Evolutionary conservation across 2,329 filamentous ascomycete genomes (phyloP), one percentile per base, ranked within the genome.

Genomic region (Hymenoscyphus albidus): DNA sequence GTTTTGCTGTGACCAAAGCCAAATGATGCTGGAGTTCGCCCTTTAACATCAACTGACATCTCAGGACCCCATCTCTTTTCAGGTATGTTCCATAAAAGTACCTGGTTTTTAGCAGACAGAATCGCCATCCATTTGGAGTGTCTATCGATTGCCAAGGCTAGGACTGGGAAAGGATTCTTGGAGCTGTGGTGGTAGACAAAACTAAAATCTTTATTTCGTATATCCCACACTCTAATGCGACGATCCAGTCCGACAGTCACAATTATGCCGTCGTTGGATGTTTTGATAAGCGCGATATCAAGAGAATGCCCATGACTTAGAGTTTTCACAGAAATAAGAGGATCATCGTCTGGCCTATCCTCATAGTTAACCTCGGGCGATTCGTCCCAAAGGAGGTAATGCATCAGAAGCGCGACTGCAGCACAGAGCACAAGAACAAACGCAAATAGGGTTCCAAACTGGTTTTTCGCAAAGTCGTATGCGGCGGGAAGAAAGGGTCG

Each of bases 211-310:
- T 68, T 64, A 22, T 70, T 67, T 14, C 70, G 82, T 18, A 87
- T 74, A 71, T 88, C 80, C 88, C 88, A 91, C 1, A 91, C 79
- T 16, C 85, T 82, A 14, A 92, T 86, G 12, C 82, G 80, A 58
- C 89, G 83, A 72, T 94, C 91, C 0, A 94, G 79, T 0, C 88
- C 88, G 44, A 90, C 82, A 1, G 89, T 90, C 5, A 88, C 84
- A 27, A 93, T 77, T 61, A 88, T 81, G 0, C 89, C 89, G 61
- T 85, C 83, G 1, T 82, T 78, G 6, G 85, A 89, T 16, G 87
- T 81, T 5, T 82, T 77, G 65, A 94, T 77, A 73, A 88, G 83
- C 13, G 85, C 85, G 48, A 94, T 81, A 72, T 94, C 91, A 13
- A 94, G 80, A 6, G 79, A 77, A 72, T 94, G 91, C 0, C 88